Evolutionary conservation across 2,329 filamentous ascomycete genomes (phyloP), one percentile per base, ranked within the genome.

Genomic region (Trematosphaeria pertusa): DNA sequence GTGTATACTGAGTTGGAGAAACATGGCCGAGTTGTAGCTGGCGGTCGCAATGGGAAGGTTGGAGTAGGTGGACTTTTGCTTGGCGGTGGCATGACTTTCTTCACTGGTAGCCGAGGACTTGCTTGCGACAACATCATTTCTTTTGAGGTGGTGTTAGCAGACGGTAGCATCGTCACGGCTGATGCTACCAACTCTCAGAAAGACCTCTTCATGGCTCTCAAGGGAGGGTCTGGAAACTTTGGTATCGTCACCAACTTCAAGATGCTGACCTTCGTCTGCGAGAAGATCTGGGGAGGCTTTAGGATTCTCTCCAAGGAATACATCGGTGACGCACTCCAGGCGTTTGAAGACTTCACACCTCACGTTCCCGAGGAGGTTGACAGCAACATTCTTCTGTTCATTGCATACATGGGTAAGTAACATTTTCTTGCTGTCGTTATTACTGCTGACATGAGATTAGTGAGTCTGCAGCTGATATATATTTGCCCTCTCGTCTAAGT

Each of bases 261-360:
- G 8, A 58, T 66, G n/a, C 36, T 45, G 10, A 62, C 61, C 0
- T 65, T 67, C 8, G 21, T 50, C 8, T 56, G 61, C 19, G 19
- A 50, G n/a, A 49, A 55, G 3, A 44, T 68, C 48, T 74, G 71
- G 71, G 67, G 69, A 22, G 71, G 72, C 0, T 64, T 73, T 1
- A 53, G 62, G 3, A 33, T 56, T 15, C 59, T 60, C n/a, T 53
- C 56, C 1, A 36, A 55, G 9, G 43, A 53, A 0, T 53, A 45
- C 0, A 54, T 58, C 3, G 46, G 56, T n/a, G 51, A 53, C 2
- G 55, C 60, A 4, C 61, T 62, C 39, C 54, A 62, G 32, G 60
- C 59, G 1, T 45, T 65, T 2, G 37, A 59, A 40, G 54, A 60
- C 17, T 64, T 64, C 7, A 39, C 35, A 30, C 41, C 41, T 28